Evolutionary conservation across 2,329 filamentous ascomycete species (phyloP).

Genomic region (Fusarium sp.): DNA sequence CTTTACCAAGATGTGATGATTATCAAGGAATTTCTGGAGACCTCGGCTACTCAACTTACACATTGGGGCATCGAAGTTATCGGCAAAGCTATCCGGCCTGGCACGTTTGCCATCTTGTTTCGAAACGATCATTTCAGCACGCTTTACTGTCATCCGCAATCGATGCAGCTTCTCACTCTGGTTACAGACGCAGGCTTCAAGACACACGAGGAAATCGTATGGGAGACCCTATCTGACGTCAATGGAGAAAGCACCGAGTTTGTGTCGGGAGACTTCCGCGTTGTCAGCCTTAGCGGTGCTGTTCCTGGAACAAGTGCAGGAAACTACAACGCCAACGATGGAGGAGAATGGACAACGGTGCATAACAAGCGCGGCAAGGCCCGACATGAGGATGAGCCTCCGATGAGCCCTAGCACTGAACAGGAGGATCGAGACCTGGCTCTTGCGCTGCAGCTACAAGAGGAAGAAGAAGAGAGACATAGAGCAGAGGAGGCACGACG

Average conservation of each 20-base stretch:
- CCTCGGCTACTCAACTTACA: constrained; percentile 89
- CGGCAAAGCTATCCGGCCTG: constrained; percentile 76
- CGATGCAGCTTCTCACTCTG: constrained; percentile 80
- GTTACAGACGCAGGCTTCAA: constrained; percentile 95
- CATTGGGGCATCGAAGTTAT: constrained; percentile 83
- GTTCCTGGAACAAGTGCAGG: constrained; percentile 30
- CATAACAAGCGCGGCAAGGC: constrained; percentile 51
- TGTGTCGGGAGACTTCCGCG: constrained; percentile 89
- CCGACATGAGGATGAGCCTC: constrained; percentile 42
- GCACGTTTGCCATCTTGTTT: constrained; percentile 90
- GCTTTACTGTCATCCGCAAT: constrained; percentile 87
- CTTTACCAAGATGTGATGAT: constrained; percentile 84
- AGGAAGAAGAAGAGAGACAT: constrained; percentile 88
- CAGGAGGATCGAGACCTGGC: constrained; percentile 90
- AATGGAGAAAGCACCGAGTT: constrained; percentile 86
- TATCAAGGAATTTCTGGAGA: constrained; percentile 85
- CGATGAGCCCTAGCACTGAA: constrained; percentile 61
- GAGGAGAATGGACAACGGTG: constrained; percentile 68
- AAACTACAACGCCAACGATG: constrained; percentile 34
- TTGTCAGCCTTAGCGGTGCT: constrained; percentile 71
- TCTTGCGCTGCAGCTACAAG: constrained; percentile 90
- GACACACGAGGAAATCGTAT: constrained; percentile 89
- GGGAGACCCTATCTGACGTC: constrained; percentile 93
- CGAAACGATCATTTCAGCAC: constrained; percentile 98
- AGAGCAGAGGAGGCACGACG: constrained; percentile 73